Conservation (phyloP, 495 filamentous ascomycete genomes). For the Neurospora sublineolata region DNA sequence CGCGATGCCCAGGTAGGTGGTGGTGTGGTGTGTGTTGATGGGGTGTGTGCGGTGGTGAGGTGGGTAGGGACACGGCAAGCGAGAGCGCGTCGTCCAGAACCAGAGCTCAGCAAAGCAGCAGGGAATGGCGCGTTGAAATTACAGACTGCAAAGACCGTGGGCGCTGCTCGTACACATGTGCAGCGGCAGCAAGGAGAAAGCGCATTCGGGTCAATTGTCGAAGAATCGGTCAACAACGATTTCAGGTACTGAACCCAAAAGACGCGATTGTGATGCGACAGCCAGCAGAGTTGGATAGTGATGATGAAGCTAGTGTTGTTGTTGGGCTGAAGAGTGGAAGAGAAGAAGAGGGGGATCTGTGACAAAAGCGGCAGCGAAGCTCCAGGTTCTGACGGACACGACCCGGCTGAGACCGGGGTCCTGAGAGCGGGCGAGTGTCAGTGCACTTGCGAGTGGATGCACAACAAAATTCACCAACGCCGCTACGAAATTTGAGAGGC, state of each 20-base stretch:
- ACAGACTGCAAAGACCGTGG: not conserved
- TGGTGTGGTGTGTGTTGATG: not conserved
- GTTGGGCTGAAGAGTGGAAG: conserved; percentile 5
- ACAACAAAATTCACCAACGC: not conserved
- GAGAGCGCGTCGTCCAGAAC: conserved; percentile 23
- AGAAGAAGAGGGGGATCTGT: conserved; percentile 5
- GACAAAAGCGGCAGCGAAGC: not conserved
- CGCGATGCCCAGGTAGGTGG: not conserved
- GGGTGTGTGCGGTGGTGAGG: not conserved
- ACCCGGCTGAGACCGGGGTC: not conserved
- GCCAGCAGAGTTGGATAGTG: conserved; percentile 8
- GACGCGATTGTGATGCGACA: conserved; percentile 10
- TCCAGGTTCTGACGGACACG: not conserved
- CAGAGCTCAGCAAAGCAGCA: conserved; percentile 2
- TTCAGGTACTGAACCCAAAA: conserved; percentile 1
- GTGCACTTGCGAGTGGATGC: conserved; percentile 2
- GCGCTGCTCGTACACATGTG: conserved; percentile 2
- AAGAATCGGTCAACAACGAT: not conserved
- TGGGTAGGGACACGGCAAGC: conserved; percentile 22
- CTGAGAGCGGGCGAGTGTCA: conserved; percentile 4
- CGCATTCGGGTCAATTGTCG: conserved; percentile 3
- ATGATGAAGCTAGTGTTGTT: conserved; percentile 6
- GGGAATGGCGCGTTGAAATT: conserved; percentile 13
- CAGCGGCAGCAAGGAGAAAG: conserved; percentile 3
- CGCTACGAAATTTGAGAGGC: conserved; percentile 23